Evolutionary conservation across 768 basidiomycete genomes (phyloP).

Genomic region (Kwoniella bestiolae): DNA sequence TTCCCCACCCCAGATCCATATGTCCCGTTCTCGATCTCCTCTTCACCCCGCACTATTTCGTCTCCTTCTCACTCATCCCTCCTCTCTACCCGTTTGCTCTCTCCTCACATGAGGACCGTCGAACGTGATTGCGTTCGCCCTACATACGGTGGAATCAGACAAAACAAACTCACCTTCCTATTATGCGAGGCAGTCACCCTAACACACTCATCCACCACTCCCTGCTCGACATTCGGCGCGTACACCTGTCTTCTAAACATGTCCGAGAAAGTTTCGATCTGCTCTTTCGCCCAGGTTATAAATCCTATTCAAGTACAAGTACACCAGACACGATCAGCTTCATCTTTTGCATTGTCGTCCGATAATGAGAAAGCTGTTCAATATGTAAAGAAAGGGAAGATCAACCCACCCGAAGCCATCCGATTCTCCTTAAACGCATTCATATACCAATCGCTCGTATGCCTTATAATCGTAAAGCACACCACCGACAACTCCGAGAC

Average conservation of each 20-base stretch:
- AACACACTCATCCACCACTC: slow-evolving; percentile 76
- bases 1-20: neutral
- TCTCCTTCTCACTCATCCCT: no score
- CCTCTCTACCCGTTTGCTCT: no score
- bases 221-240: slow-evolving; percentile 72
- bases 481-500: slow-evolving; percentile 85
- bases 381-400: neutral
- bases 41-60: no score
- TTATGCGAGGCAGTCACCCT: slow-evolving; percentile 78
- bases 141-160: no score
- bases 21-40: no score
- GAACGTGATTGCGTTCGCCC: no score
- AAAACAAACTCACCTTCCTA: slow-evolving; percentile 67
- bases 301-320: slow-evolving; percentile 66
- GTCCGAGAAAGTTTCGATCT: slow-evolving; percentile 78
- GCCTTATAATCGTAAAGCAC: slow-evolving; percentile 90
- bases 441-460: slow-evolving; percentile 97
- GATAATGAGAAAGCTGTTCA: no score
- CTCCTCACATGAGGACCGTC: no score
- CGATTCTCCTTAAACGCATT: slow-evolving; percentile 94
- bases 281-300: slow-evolving; percentile 88
- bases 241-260: slow-evolving; percentile 92
- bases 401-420: slow-evolving; percentile 77
- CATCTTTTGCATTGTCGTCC: no score
- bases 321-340: neutral